Conservation (phyloP, 371 early-diverging fungal species). For the Funneliformis caledonium region DNA sequence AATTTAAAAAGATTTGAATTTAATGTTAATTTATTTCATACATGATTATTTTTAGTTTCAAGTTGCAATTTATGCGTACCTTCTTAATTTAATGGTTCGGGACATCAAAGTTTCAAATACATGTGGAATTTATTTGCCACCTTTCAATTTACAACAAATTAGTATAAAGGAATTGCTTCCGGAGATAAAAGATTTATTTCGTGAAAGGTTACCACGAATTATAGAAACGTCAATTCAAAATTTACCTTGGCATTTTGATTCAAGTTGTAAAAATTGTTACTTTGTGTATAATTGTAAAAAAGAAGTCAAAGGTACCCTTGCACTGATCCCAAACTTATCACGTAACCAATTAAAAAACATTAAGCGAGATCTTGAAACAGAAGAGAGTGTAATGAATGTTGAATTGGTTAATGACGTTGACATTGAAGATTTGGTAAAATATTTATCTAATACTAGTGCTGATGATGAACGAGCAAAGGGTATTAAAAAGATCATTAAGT, state of each 20-base stretch:
- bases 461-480: neutral
- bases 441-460: neutral
- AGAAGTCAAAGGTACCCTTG: neutral
- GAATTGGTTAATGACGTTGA: too few species aligned
- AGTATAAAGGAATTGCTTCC: slow-evolving; percentile 48
- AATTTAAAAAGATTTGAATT: too few species aligned
- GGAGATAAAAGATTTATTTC: slow-evolving; percentile 47
- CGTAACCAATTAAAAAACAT: too few species aligned
- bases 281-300: slow-evolving; percentile 1
- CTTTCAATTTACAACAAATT: slow-evolving; percentile 43
- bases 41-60: slow-evolving; percentile 45
- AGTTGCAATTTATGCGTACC: slow-evolving; percentile 50
- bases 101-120: slow-evolving; percentile 45
- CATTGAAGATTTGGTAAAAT: neutral
- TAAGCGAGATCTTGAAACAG: too few species aligned
- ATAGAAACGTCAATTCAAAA: neutral
- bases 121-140: slow-evolving; percentile 52
- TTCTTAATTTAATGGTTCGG: slow-evolving; percentile 44
- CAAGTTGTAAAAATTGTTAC: slow-evolving; percentile 21
- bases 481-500: neutral
- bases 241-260: slow-evolving; percentile 11
- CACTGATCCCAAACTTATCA: slow-evolving; percentile 14
- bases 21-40: too few species aligned
- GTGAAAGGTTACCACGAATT: neutral
- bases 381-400: too few species aligned